Evolutionary conservation across 495 filamentous ascomycete species (phyloP), one percentile per base, ranked within the genome.

Genomic region (Terfezia boudieri): DNA sequence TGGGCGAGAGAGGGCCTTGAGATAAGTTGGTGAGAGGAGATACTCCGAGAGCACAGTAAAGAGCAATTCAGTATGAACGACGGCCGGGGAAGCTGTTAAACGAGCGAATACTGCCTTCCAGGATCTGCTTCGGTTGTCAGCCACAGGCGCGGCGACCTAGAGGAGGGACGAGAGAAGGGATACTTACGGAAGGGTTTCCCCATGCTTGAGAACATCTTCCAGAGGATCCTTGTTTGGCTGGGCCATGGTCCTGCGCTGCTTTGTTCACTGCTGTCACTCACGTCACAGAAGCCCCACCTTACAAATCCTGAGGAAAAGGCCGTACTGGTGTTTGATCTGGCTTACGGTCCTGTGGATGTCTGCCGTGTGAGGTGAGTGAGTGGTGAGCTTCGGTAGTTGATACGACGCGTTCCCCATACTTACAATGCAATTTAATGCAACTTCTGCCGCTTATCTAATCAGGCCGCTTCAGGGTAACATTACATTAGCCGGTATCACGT

Each of bases 11-110:
- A 65, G 63, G 0, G 55, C 51, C 38, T 56, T 51, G 75, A 65
- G 77, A 68, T 51, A 80, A 78, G 49, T 74, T 70, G 56, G 77
- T 73, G 61, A 94, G 72, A 55, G 84, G 68, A 60, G 75, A 68
- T 58, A 82, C 63, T 63, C 50, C 14, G 59, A 57, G 16, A 65
- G 37, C 22, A 55, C 56, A 16, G 50, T 23, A 41, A 61, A 38
- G 54, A 56, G 26, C 4, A 32, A 32, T 32, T 32, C 56, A 7
- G 61, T 48, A 7, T 37, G 49, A 8, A 59, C 64, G 32, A 59
- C 52, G n/a, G 53, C 51, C 12, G 52, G 37, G n/a, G 59, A 51
- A 32, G 62, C 59, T 48, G 59, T 61, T 43, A 65, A 53, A 35
- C 62, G 62, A 20, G 57, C 36, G 23, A 61, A 65, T 35, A 60